phyloP scores from a whole-genome alignment of 768 basidiomycete species.

The Boletus vinaceobasis region DNA sequence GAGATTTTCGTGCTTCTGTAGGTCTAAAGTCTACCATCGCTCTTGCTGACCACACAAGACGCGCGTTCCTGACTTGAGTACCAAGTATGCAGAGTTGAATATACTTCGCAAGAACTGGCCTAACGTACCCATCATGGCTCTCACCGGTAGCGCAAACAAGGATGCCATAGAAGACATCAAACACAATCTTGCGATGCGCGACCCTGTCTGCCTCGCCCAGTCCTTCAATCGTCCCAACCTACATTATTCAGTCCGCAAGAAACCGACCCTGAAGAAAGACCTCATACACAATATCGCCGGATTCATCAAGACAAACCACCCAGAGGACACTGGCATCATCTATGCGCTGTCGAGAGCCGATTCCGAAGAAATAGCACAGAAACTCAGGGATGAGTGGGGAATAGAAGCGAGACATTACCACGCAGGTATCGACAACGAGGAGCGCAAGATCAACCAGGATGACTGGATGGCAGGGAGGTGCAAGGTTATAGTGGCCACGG shows the following conservation, averaged over 20 bases:
- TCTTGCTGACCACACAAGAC: background rate
- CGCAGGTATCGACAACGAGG: conserved; percentile 64
- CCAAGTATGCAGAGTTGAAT: conserved; percentile 66
- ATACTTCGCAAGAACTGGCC: conserved; percentile 73
- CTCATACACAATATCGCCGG: conserved; percentile 59
- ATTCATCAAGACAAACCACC: conserved; percentile 61
- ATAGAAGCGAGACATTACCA: conserved; percentile 81
- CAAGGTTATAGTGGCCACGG: conserved; percentile 91
- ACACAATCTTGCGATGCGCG: conserved; percentile 58
- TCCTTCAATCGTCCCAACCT: conserved; percentile 97
- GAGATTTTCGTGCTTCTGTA: conserved; percentile 86
- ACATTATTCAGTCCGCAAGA: conserved; percentile 61
- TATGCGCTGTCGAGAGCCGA: conserved; percentile 71
- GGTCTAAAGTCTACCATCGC: conserved; percentile 24
- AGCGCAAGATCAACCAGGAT: conserved; percentile 58
- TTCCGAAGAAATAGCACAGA: conserved; percentile 78
- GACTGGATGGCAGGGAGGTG: conserved; percentile 73
- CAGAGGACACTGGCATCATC: conserved; percentile 71
- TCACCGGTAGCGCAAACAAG: conserved; percentile 91
- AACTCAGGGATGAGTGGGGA: conserved; percentile 53
- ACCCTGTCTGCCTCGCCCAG: conserved; percentile 58
- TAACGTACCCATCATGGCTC: conserved; percentile 86
- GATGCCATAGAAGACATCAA: conserved; percentile 79
- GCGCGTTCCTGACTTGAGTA: conserved; percentile 9
- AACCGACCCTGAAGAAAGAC: conserved; percentile 41